Evolutionary conservation across 2,329 filamentous ascomycete genomes (phyloP), one percentile per base, ranked within the genome.

Genomic region (Penicillium janthinellum): DNA sequence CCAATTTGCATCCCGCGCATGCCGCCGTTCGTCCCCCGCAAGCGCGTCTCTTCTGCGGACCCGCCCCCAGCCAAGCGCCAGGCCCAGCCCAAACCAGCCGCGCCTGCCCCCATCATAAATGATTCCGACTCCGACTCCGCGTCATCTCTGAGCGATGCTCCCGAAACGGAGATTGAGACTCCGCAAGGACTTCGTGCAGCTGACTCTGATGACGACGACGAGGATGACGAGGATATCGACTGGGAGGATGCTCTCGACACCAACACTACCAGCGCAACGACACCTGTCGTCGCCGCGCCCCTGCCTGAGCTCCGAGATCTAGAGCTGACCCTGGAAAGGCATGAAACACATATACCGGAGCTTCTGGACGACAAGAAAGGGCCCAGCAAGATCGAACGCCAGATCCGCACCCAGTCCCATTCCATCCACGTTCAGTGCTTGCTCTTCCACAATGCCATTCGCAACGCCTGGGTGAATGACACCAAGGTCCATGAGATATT

Each of bases 351-450:
- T 0, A 73, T 89, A 31, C 82, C 83, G 10, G 88, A 88, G 64
- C 79, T 84, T 0, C 80, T 85, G 47, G 86, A 86, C 22, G 80
- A 81, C 17, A 96, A 91, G 76, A 96, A 94, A 72, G 93, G 92
- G 0, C 90, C 91, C 0, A 90, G 90, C 2, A 96, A 96, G 76
- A 86, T 90, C 31, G 92, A 97, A 71, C 86, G 91, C 54, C 85
- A 87, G 61, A 90, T 94, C 57, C 85, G 95, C 28, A 84, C 88
- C 37, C 83, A 88, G 3, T 92, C 92, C 0, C 95, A 99, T 75
- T 90, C 91, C 67, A 83, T 96, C 66, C 95, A 99, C 75, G 92
- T 98, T 1, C 88, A 96, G 72, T 86, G 88, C 54, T 80, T 99
- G 15, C 83, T 99, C 60, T 97, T 90, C 83, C 93, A 98, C 73